Conservation (phyloP, 148 eudicot species). For the Vaccinium darrowii region DNA sequence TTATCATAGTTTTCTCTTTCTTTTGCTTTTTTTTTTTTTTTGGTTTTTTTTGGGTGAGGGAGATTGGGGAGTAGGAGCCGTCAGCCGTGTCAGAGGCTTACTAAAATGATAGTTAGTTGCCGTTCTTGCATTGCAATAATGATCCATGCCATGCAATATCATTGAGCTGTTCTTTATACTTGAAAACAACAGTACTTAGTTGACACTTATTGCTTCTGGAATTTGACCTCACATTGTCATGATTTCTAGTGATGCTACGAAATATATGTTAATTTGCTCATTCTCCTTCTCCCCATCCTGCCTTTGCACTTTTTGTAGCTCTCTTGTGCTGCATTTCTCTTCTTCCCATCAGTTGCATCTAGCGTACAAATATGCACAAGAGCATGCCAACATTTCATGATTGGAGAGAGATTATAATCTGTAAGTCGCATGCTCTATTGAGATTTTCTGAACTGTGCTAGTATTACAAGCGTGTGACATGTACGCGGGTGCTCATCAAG, state of each 20-base stretch:
- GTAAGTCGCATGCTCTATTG: background rate
- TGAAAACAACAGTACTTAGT: background rate
- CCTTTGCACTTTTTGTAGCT: too few relatives aligned
- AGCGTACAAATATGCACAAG: background rate
- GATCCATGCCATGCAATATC: background rate
- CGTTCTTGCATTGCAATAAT: background rate
- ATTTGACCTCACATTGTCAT: background rate
- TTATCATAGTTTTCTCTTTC: background rate
- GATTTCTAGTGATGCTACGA: background rate
- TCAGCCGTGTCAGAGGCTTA: background rate
- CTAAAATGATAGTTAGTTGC: background rate
- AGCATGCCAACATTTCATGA: background rate
- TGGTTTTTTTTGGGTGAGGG: background rate
- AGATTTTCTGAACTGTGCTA: background rate
- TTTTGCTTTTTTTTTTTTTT: background rate
- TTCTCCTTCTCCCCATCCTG: background rate
- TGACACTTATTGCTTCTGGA: background rate
- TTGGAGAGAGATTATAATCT: background rate
- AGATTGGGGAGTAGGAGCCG: background rate
- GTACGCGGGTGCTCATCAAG: background rate
- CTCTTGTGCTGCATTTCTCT: background rate
- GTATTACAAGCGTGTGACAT: background rate
- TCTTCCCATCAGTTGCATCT: background rate
- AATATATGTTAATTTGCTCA: background rate
- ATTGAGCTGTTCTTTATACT: background rate